Evolutionary conservation across 148 eudicot genomes (phyloP).

Genomic region (Bassia scoparia): DNA sequence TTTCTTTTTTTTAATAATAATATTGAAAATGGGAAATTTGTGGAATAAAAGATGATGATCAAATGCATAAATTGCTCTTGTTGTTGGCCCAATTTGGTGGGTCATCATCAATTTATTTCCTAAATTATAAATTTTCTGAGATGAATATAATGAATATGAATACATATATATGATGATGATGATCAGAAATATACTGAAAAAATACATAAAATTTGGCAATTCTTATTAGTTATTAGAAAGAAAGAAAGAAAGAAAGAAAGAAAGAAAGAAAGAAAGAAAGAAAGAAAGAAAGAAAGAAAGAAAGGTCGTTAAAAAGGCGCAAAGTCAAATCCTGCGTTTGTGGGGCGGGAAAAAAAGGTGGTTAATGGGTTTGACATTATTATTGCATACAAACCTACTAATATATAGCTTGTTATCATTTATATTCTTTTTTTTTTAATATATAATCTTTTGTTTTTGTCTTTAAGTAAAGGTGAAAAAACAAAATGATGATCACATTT

Average conservation of each 20-base stretch:
- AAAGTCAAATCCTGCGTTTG: constrained; percentile 27
- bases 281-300: neutral
- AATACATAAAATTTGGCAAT: no score
- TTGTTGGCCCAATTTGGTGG: constrained; percentile 39
- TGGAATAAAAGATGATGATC: constrained; percentile 34
- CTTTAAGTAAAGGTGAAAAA: constrained; percentile 28
- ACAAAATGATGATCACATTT: constrained; percentile 30
- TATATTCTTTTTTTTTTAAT: neutral
- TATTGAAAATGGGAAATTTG: no score
- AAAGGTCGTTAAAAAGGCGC: constrained; percentile 31
- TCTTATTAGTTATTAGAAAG: no score
- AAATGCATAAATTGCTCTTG: constrained; percentile 38
- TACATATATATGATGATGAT: neutral
- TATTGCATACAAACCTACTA: neutral
- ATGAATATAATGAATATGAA: neutral
- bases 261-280: no score
- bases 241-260: no score
- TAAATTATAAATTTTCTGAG: neutral
- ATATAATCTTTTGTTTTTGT: constrained; percentile 9
- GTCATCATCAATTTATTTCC: constrained; percentile 15
- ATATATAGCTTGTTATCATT: neutral
- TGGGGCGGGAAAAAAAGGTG: constrained; percentile 30
- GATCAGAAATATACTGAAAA: no score
- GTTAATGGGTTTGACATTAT: constrained; percentile 36
- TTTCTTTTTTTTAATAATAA: constrained; percentile 18